Percentiles rank a stretch among this genome's conserved stretches.
These are phyloP conservation scores for Bipolaris victoriae DNA, from an alignment of 2,329 filamentous ascomycete species.

Conservation along the genomic window DNA sequence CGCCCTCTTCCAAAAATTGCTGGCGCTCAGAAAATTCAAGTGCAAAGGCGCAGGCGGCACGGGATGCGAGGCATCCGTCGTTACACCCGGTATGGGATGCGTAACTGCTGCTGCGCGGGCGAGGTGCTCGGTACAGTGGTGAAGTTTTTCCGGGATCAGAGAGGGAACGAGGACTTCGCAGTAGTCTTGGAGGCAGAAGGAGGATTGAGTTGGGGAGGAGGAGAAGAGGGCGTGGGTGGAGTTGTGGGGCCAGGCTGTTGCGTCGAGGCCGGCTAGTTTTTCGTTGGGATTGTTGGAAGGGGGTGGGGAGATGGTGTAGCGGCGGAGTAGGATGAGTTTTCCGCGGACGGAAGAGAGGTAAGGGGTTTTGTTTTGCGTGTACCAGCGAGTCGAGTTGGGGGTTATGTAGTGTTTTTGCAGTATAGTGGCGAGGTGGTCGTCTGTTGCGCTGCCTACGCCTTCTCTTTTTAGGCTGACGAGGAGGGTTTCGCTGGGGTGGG, in stretches of 20 bases:
- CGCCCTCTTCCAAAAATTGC: constrained; percentile 89
- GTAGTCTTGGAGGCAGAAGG: constrained; percentile 87
- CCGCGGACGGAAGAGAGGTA: constrained; percentile 79
- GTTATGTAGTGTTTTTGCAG: constrained; percentile 73
- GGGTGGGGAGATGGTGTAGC: constrained; percentile 65
- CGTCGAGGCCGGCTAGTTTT: constrained; percentile 58
- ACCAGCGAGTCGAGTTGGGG: constrained; percentile 70
- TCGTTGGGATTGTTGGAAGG: background rate
- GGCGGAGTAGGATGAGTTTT: constrained; percentile 81
- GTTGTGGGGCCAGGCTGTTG: constrained; percentile 82
- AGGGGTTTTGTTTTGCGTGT: constrained; percentile 74
- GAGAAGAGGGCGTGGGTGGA: constrained; percentile 77
- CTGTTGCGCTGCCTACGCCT: constrained; percentile 78
- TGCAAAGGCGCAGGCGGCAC: constrained; percentile 70
- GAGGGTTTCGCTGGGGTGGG: constrained; percentile 80
- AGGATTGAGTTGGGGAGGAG: background rate
- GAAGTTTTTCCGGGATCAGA: constrained; percentile 82
- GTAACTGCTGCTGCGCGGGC: constrained; percentile 63
- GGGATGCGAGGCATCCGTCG: constrained; percentile 47
- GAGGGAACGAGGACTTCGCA: constrained; percentile 81
- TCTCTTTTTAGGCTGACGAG: constrained; percentile 91
- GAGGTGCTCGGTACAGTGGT: constrained; percentile 74
- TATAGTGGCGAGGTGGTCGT: constrained; percentile 77
- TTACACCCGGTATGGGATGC: constrained; percentile 49
- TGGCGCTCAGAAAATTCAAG: constrained; percentile 88